A percentile compares a stretch with the other conserved stretches of the same genome.
phyloP scores from a whole-genome alignment of 2,329 filamentous ascomycete species.

The Claviceps sp. region DNA sequence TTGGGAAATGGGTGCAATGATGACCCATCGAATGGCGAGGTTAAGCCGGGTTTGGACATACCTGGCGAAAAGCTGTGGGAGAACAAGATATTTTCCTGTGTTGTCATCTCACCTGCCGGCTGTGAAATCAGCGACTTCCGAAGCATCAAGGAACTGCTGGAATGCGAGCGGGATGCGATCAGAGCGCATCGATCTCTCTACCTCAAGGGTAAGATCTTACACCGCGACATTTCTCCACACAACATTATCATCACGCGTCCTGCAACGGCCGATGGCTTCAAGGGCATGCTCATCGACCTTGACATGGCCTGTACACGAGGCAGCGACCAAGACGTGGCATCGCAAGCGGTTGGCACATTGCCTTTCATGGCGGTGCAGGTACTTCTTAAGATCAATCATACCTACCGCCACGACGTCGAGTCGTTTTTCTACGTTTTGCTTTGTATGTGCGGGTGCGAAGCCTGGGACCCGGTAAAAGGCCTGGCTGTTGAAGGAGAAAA shows the following conservation, averaged over 20 bases:
- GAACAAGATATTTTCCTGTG: conserved; percentile 6
- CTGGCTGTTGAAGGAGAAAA: no score
- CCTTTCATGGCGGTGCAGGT: conserved; percentile 23
- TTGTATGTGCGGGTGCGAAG: conserved; percentile 8
- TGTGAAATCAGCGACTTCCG: conserved; percentile 4
- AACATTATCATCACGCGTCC: conserved; percentile 3
- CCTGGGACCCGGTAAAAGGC: conserved; percentile 2
- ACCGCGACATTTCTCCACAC: conserved; percentile 3
- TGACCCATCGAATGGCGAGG: neutral
- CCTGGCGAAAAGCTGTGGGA: conserved; percentile 5
- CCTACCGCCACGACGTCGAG: conserved; percentile 8
- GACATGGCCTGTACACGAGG: conserved; percentile 9
- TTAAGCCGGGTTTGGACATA: conserved; percentile 6
- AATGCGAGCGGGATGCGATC: conserved; percentile 5
- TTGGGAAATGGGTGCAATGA: neutral
- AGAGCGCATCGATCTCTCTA: conserved; percentile 5
- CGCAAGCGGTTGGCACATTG: conserved; percentile 17
- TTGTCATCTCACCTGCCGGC: conserved; percentile 6
- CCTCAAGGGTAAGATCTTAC: conserved; percentile 1
- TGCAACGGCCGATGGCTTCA: conserved; percentile 8
- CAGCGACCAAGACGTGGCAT: conserved; percentile 10
- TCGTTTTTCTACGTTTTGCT: conserved; percentile 8
- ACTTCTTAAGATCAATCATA: conserved; percentile 16
- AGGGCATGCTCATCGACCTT: conserved; percentile 15
- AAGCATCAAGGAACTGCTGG: neutral